These are phyloP conservation scores for Drechslerella coelobrocha DNA, from an alignment of 2,329 filamentous ascomycete species.

Conservation along the genomic window DNA sequence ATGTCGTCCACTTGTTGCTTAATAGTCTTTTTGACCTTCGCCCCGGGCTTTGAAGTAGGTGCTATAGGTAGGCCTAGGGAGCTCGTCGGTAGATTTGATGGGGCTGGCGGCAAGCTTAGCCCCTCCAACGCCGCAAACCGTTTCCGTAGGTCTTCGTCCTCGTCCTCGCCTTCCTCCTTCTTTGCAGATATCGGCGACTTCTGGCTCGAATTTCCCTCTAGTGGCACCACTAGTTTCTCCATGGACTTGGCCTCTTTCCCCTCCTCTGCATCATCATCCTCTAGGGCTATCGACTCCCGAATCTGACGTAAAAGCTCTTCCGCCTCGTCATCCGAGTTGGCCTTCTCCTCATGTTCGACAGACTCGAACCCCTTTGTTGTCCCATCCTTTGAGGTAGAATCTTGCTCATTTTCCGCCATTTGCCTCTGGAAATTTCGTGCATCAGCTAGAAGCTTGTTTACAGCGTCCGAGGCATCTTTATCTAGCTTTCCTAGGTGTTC, in stretches of 20 bases:
- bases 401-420: slow-evolving; percentile 5
- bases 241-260: background rate
- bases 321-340: slow-evolving; percentile 47
- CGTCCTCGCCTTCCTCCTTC: slow-evolving; percentile 9
- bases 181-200: background rate
- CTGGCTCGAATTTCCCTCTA: too few species aligned
- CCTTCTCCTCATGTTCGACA: slow-evolving; percentile 1
- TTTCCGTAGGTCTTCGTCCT: slow-evolving; percentile 27
- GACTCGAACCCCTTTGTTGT: too few species aligned
- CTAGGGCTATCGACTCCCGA: slow-evolving; percentile 27
- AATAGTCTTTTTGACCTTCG: slow-evolving; percentile 29
- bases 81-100: slow-evolving; percentile 19
- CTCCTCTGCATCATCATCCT: slow-evolving; percentile 19
- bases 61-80: slow-evolving; percentile 29
- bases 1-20: slow-evolving; percentile 39
- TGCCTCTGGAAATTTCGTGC: slow-evolving; percentile 30
- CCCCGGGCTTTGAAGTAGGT: slow-evolving; percentile 29
- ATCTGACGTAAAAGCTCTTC: slow-evolving; percentile 40
- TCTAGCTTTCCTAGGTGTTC: slow-evolving; percentile 28
- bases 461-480: slow-evolving; percentile 26
- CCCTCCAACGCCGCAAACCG: slow-evolving; percentile 36
- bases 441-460: slow-evolving; percentile 37
- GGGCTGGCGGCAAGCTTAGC: slow-evolving; percentile 19
- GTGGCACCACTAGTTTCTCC: too few species aligned
- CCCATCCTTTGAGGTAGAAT: background rate